Percentiles rank a stretch among this genome's conserved stretches.
phyloP scores from a whole-genome alignment of 2,329 filamentous ascomycete genomes.

The Hawksworthiomyces lignivorus region DNA sequence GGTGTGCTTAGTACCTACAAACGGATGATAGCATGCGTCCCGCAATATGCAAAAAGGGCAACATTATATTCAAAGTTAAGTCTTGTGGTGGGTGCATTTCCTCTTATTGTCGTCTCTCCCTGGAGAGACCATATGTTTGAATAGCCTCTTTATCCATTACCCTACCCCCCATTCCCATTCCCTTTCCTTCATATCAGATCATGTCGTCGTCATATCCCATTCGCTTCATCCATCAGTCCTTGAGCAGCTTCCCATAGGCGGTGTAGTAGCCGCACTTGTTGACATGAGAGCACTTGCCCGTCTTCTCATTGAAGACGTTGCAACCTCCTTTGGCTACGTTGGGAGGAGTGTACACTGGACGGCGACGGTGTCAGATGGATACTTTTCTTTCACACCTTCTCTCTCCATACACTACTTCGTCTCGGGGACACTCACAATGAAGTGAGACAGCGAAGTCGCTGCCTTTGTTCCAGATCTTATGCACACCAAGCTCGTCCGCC shows the following conservation, averaged over 20 bases:
- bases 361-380: slow-evolving; percentile 10
- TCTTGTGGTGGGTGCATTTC: too few species aligned
- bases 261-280: slow-evolving; percentile 67
- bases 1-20: too few species aligned
- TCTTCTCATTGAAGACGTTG: slow-evolving; percentile 70
- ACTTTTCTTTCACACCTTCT: neutral
- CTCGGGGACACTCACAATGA: slow-evolving; percentile 57
- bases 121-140: too few species aligned
- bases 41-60: too few species aligned
- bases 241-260: slow-evolving; percentile 43
- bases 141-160: neutral
- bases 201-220: slow-evolving; percentile 3
- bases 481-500: slow-evolving; percentile 81
- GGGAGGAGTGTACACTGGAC: slow-evolving; percentile 70
- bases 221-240: neutral
- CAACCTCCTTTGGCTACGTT: slow-evolving; percentile 80
- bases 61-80: too few species aligned
- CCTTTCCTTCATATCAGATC: neutral
- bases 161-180: neutral
- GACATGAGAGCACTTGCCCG: slow-evolving; percentile 65
- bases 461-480: slow-evolving; percentile 71
- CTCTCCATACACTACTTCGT: too few species aligned
- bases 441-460: slow-evolving; percentile 74
- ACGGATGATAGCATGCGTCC: too few species aligned
- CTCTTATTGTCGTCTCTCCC: too few species aligned